Base-by-base conservation (phyloP, 345 rosid genomes). In the Camelina sativa region DNA sequence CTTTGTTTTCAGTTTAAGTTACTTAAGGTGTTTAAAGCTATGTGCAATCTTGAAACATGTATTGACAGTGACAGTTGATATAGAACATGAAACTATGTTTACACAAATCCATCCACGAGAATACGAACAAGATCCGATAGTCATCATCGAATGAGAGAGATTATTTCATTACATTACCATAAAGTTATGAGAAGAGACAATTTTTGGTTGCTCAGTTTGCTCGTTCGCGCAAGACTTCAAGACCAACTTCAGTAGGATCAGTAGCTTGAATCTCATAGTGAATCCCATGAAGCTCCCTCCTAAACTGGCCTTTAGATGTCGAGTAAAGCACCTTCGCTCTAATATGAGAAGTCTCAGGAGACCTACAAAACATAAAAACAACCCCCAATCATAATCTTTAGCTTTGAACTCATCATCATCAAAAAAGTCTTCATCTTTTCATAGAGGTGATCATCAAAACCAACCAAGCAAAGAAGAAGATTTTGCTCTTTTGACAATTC, bases 191-290 rank as follows among this genome's bases (percentile, higher is more conserved):
- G 3, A 1, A 66, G 15, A 58, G 19, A 53, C 1, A 19, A 48
- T 23, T 9, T 22, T 9, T 2, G 16, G 9, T 22, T 4, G 8
- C 2, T 15, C 57, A 90, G 67, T 86, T 80, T n/a, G 91, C 92
- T 52, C 87, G 88, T 28, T 86, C 92, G 67, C 80, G 81, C 53
- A 86, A 6, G 51, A 88, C 91, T 35, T 90, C 87, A 40, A 88
- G 88, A 73, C 88, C 90, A 87, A 90, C 87, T 78, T 90, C 96
- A 1, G 93, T 85, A 67, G 89, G 86, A 80, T 90, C 96, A 73
- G 93, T 88, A 11, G 93, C 96, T 83, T 90, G 96, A 79, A 90
- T 85, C 83, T 86, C 91, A 40, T 88, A 88, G 74, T 90, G 96
- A 73, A 90, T 69, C 35, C 96, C 96, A 47, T 90, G 85, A 8